Evolutionary conservation across 1,139 yeast genomes (phyloP), one percentile per base, ranked within the genome.

Genomic region (Pichia sp.): DNA sequence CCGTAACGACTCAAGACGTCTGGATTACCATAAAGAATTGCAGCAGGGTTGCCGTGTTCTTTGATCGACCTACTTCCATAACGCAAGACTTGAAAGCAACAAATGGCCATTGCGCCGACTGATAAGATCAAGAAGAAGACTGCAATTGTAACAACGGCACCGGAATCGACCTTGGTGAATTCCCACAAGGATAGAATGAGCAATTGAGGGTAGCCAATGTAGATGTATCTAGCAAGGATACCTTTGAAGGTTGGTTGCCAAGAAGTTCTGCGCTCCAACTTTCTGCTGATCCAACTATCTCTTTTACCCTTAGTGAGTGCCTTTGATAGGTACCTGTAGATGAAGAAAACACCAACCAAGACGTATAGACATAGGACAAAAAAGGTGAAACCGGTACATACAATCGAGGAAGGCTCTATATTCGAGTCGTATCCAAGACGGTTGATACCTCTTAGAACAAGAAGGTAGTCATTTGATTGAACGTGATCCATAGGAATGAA

Each of bases 201-300:
- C 61, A 87, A 72, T 70, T 87, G 95, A 2, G 90, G 81, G 66
- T 85, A 85, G 0, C 93, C 95, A 67, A 87, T 85, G 63, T 80
- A 84, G 55, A 86, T 76, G 65, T 86, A 86, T 69, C 90, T 78
- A 61, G 84, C 76, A 49, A 87, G 59, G 6, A 89, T 73, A 49
- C 95, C 95, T 65, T 85, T 86, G 59, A 87, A 68, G 42, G 85
- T 76, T 42, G 70, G 65, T 55, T 64, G 69, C 79, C 88, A 85
- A 48, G 80, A 75, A 47, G 69, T 69, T 65, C 86, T 75, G 64
- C 82, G 79, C 54, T 76, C 78, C 36, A 67, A 57, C 55, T 76
- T 71, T 8, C 78, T 75, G 55, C 77, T 76, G 47, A 84, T 66
- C 75, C 74, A 76, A 19, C 80, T 71, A 54, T 74, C 70, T 47